Conservation (phyloP, 2,329 filamentous ascomycete species). For the Leptographium lundbergii region DNA sequence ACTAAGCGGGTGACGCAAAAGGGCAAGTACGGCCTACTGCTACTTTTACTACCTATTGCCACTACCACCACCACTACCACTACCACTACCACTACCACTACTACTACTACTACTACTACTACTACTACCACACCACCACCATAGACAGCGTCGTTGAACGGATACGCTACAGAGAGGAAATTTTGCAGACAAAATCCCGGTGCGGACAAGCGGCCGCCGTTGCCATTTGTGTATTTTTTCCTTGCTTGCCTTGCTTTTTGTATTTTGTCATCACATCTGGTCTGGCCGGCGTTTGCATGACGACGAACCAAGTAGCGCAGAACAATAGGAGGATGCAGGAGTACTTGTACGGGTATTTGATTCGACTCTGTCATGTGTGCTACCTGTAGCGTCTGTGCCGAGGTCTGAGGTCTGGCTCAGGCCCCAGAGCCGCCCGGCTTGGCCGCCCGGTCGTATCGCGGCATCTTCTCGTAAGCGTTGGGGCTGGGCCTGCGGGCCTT, state of each 20-base stretch:
- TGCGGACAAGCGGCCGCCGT: background rate
- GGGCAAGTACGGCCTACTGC: too few species aligned
- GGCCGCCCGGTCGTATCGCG: slow-evolving; percentile 29
- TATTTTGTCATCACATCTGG: background rate
- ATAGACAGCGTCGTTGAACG: too few species aligned
- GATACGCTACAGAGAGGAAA: background rate
- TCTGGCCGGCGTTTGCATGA: background rate
- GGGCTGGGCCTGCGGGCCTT: slow-evolving; percentile 43
- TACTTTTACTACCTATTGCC: too few species aligned
- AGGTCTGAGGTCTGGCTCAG: background rate
- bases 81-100: too few species aligned
- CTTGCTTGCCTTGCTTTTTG: background rate
- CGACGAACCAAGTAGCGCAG: background rate
- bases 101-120: too few species aligned
- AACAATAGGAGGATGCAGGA: background rate
- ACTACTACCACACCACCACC: too few species aligned
- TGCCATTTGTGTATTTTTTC: background rate
- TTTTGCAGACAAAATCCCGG: background rate
- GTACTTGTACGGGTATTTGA: background rate
- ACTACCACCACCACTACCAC: too few species aligned
- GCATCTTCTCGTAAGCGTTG: slow-evolving; percentile 72
- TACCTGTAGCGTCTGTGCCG: too few species aligned
- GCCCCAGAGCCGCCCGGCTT: background rate
- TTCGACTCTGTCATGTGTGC: too few species aligned
- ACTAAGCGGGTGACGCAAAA: background rate